A percentile compares a stretch with the other conserved stretches of the same genome.
These are phyloP conservation scores for Moesziomyces parantarcticus DNA, from an alignment of 1,284 basidiomycete genomes.

Conservation along the genomic window DNA sequence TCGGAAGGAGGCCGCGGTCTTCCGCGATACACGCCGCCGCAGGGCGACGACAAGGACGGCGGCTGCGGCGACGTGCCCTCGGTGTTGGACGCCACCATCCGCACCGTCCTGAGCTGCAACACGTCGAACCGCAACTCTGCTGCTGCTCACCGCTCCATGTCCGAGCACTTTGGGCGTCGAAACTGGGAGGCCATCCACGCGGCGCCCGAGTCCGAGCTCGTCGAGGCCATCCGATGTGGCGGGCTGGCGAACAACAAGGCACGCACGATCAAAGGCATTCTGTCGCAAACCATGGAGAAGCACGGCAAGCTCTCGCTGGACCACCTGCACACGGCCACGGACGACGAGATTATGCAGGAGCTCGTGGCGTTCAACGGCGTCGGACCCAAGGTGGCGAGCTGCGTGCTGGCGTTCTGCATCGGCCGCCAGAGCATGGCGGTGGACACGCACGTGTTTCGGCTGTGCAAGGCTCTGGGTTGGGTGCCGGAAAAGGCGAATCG, in stretches of 20 bases:
- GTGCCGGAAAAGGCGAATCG: conserved; percentile 74
- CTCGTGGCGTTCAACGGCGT: conserved; percentile 71
- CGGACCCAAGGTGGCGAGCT: conserved; percentile 82
- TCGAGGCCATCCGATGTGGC: conserved; percentile 76
- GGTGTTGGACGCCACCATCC: conserved; percentile 77
- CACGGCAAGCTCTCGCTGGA: conserved; percentile 68
- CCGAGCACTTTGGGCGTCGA: conserved; percentile 74
- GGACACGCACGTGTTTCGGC: conserved; percentile 75
- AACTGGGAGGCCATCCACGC: conserved; percentile 75
- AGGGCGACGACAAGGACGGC: conserved; percentile 42
- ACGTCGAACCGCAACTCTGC: conserved; percentile 77
- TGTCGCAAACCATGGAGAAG: conserved; percentile 34
- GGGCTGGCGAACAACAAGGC: conserved; percentile 81
- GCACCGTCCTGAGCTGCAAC: conserved; percentile 80
- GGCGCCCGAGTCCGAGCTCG: conserved; percentile 73
- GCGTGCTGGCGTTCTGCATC: conserved; percentile 81
- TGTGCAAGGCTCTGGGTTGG: conserved; percentile 78
- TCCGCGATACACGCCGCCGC: conserved; percentile 36
- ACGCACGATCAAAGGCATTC: conserved; percentile 72
- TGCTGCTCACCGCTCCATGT: conserved; percentile 75
- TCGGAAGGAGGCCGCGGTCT: conserved; percentile 40
- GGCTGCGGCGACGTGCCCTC: conserved; percentile 56
- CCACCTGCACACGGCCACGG: conserved; percentile 69
- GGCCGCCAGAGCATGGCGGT: conserved; percentile 80
- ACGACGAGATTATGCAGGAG: conserved; percentile 76